Evolutionary conservation across 495 filamentous ascomycete genomes (phyloP).

Genomic region (Trichoderma gamsii): DNA sequence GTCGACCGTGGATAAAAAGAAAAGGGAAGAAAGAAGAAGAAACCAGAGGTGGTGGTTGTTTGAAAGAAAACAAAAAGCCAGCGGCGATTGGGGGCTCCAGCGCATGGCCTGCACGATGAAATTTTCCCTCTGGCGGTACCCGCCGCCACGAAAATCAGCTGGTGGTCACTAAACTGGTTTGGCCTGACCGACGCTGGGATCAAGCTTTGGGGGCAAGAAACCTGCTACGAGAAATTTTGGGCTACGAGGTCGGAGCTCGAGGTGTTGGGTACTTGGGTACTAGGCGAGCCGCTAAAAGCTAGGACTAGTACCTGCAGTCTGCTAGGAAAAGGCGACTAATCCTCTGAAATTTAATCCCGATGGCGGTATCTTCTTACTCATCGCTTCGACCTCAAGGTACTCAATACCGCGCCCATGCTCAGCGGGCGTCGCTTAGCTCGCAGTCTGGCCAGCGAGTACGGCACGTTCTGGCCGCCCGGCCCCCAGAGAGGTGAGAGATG

Average conservation of each 20-base stretch:
- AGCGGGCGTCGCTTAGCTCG: slow-evolving; percentile 6
- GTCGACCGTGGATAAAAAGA: neutral
- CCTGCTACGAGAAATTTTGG: neutral
- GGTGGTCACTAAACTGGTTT: neutral
- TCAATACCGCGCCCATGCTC: neutral
- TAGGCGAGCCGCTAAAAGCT: neutral
- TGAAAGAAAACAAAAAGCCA: no score
- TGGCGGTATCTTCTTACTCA: neutral
- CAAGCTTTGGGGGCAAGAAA: neutral
- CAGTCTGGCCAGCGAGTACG: neutral
- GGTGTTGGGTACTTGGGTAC: neutral
- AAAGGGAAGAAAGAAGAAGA: neutral
- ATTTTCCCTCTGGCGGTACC: neutral
- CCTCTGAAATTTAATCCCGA: neutral
- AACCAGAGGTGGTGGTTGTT: no score
- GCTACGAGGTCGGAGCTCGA: neutral
- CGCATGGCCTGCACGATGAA: neutral
- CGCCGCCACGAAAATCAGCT: slow-evolving; percentile 3
- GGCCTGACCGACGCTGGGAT: neutral
- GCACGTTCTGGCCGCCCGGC: neutral
- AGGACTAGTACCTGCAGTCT: neutral
- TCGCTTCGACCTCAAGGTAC: neutral
- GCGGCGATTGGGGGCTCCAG: neutral
- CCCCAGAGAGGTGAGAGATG: neutral
- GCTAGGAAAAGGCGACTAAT: neutral